phyloP scores from a whole-genome alignment of 495 filamentous ascomycete species.

The Durotheca rogersii region DNA sequence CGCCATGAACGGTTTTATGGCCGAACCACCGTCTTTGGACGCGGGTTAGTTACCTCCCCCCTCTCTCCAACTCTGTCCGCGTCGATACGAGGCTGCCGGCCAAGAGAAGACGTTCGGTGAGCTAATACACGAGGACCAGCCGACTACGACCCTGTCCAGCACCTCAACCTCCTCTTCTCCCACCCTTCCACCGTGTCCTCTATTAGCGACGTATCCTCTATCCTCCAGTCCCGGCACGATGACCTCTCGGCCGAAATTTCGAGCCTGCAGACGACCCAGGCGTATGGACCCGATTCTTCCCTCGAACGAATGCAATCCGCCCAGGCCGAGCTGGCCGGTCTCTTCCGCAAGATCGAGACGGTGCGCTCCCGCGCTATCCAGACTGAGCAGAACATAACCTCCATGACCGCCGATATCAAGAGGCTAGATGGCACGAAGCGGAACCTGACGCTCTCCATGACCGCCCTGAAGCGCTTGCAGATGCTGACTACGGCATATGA shows the following conservation, averaged over 20 bases:
- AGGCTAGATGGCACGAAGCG: conserved; percentile 93
- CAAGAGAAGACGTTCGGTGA: conserved; percentile 16
- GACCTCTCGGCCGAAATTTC: conserved; percentile 80
- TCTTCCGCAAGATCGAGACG: conserved; percentile 94
- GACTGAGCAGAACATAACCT: conserved; percentile 93
- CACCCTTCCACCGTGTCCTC: conserved; percentile 84
- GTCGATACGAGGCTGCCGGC: conserved; percentile 7
- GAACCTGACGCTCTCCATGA: conserved; percentile 97
- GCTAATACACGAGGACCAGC: conserved; percentile 55
- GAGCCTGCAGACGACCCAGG: conserved; percentile 73
- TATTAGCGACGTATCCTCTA: conserved; percentile 67
- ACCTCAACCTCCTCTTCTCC: conserved; percentile 92
- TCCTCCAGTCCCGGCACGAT: conserved; percentile 76
- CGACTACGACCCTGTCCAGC: conserved; percentile 90
- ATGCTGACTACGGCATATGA: conserved; percentile 99
- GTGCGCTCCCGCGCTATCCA: conserved; percentile 86
- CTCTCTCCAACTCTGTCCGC: not conserved
- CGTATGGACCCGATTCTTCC: conserved; percentile 81
- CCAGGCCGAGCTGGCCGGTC: conserved; percentile 80
- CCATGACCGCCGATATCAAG: conserved; percentile 99
- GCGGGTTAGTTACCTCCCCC: conserved; percentile 41
- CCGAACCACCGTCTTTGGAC: conserved; percentile 49
- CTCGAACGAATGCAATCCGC: conserved; percentile 87
- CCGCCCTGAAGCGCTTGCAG: conserved; percentile 92
- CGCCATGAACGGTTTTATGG: conserved; percentile 48